Percentiles rank a stretch among this genome's conserved stretches.
Evolutionary conservation across 129 eudicot genomes (phyloP).

Genomic region (Pulicaria dysenterica): DNA sequence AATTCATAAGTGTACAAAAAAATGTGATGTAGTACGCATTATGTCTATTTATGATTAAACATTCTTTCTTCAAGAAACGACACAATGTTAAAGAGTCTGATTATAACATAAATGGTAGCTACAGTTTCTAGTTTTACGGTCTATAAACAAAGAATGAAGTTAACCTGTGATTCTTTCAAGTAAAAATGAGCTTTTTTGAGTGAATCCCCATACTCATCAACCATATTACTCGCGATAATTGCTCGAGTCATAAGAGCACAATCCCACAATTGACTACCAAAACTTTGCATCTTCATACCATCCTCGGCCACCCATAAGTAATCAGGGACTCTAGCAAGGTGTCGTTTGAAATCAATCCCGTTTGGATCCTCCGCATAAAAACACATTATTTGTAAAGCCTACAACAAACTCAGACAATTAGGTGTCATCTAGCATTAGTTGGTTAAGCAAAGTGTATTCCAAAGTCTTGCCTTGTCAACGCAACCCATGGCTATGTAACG

Average conservation of each 20-base stretch:
- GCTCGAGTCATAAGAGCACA: slow-evolving; percentile 67
- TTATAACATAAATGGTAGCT: neutral
- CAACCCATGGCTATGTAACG: slow-evolving; percentile 23
- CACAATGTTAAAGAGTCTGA: neutral
- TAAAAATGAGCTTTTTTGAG: slow-evolving; percentile 65
- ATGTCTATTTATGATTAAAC: neutral
- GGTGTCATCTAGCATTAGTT: neutral
- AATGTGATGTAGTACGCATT: neutral
- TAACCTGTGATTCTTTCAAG: slow-evolving; percentile 67
- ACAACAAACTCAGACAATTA: slow-evolving; percentile 5
- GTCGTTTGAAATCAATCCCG: slow-evolving; percentile 55
- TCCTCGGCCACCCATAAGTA: slow-evolving; percentile 78
- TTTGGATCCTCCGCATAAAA: slow-evolving; percentile 47
- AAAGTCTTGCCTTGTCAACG: slow-evolving; percentile 29
- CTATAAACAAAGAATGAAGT: neutral
- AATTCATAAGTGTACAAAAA: neutral
- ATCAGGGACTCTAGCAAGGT: slow-evolving; percentile 73
- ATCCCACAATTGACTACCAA: slow-evolving; percentile 87
- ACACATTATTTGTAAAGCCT: slow-evolving; percentile 38
- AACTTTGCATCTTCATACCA: slow-evolving; percentile 82
- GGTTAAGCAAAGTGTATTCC: neutral
- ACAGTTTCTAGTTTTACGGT: neutral
- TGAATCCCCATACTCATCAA: slow-evolving; percentile 65
- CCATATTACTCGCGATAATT: slow-evolving; percentile 57
- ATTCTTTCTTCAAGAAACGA: neutral